A percentile compares a stretch with the other conserved stretches of the same genome.
Conservation (phyloP, 2,329 filamentous ascomycete species). For the Biscogniauxia sp. region DNA sequence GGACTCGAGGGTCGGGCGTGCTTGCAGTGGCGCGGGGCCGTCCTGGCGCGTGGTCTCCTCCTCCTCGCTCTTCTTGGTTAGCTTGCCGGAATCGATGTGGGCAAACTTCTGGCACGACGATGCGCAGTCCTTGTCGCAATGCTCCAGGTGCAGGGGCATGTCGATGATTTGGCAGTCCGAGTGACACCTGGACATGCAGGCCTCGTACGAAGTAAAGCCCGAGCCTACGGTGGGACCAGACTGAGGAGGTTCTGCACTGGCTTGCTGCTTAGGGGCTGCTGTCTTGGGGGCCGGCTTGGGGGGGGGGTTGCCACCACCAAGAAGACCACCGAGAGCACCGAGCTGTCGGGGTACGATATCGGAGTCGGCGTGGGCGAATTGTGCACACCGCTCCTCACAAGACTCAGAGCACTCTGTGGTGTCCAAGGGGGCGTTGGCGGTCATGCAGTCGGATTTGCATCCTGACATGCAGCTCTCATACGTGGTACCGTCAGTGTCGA, state of each 20-base stretch:
- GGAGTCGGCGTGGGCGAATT: not conserved
- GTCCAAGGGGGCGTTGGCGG: not conserved
- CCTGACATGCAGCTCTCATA: not conserved
- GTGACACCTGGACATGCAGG: slow-evolving; percentile 7
- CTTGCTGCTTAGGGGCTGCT: too few relatives aligned
- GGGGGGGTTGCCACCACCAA: not conserved
- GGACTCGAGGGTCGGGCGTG: too few relatives aligned
- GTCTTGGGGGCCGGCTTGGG: too few relatives aligned
- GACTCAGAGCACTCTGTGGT: not conserved
- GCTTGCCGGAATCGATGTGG: not conserved
- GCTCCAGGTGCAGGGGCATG: slow-evolving; percentile 1
- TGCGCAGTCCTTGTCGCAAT: not conserved
- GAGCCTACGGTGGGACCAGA: slow-evolving; percentile 1
- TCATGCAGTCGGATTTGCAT: not conserved
- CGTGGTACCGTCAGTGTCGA: not conserved
- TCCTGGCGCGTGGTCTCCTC: not conserved
- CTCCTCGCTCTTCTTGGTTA: not conserved
- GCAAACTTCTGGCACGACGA: not conserved
- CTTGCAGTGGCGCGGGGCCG: not conserved
- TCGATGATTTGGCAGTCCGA: slow-evolving; percentile 1
- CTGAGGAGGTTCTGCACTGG: not conserved
- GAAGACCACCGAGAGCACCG: not conserved
- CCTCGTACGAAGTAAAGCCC: slow-evolving; percentile 2
- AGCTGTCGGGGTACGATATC: not conserved
- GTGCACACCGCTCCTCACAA: not conserved